Evolutionary conservation across 306 rosid species (phyloP).

Genomic region (Dicorynia guianensis): DNA sequence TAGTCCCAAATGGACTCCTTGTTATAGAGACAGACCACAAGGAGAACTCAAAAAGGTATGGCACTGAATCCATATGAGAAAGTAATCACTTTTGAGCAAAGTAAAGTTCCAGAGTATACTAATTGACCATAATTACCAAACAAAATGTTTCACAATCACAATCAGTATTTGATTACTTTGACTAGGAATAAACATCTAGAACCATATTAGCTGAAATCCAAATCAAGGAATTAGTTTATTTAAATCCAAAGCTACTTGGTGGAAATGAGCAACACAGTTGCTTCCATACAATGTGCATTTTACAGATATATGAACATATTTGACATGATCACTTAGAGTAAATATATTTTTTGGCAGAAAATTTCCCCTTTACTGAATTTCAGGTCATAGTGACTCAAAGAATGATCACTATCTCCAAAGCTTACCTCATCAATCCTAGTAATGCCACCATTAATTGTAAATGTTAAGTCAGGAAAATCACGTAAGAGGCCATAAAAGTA

Average conservation of each 20-base stretch:
- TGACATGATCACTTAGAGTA: constrained; percentile 16
- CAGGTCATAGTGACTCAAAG: constrained; percentile 21
- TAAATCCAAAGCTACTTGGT: constrained; percentile 10
- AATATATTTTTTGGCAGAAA: neutral
- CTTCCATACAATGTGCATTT: constrained; percentile 8
- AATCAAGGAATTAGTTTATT: constrained; percentile 14
- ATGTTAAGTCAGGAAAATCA: constrained; percentile 94
- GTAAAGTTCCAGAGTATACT: neutral
- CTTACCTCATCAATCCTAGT: constrained; percentile 84
- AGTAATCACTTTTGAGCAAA: neutral
- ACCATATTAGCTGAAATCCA: constrained; percentile 16
- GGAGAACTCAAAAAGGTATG: constrained; percentile 9
- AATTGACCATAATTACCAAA: neutral
- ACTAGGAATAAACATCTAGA: constrained; percentile 14
- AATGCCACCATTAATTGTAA: constrained; percentile 97
- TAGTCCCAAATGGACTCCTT: too few species aligned
- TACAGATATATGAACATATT: neutral
- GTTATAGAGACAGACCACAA: too few species aligned
- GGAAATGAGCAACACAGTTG: constrained; percentile 11
- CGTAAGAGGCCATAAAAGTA: constrained; percentile 90
- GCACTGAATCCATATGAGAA: constrained; percentile 10
- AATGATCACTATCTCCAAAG: constrained; percentile 33
- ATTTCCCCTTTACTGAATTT: constrained; percentile 19
- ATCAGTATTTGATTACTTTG: neutral
- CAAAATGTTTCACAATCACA: neutral